Conservation (phyloP, 208 protist species). For the Endotrypanum monterogeii region DNA sequence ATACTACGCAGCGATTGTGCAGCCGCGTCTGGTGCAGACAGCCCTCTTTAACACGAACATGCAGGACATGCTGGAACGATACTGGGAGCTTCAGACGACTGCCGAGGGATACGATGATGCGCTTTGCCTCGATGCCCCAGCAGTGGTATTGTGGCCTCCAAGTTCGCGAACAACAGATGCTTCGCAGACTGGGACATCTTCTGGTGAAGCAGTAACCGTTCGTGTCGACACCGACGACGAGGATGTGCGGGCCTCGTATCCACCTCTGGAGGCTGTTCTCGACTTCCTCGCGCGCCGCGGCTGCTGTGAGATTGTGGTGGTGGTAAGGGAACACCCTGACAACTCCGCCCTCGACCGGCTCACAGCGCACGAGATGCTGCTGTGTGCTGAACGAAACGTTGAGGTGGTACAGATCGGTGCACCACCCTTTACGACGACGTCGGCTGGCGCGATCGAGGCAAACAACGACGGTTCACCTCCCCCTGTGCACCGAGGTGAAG, state of each 20-base stretch:
- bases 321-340: not conserved
- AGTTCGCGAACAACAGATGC: not conserved
- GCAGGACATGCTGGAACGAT: conserved; percentile 39
- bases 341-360: conserved; percentile 21
- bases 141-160: conserved; percentile 29
- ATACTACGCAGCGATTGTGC: conserved; percentile 47
- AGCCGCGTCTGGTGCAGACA: conserved; percentile 37
- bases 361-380: conserved; percentile 30
- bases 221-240: not conserved
- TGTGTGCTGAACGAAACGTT: conserved; percentile 40
- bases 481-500: conserved; percentile 20
- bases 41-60: conserved; percentile 39
- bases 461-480: not conserved
- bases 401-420: conserved; percentile 33
- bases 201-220: not conserved
- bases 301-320: conserved; percentile 21
- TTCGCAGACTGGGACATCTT: not conserved
- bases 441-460: not conserved
- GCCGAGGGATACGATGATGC: not conserved
- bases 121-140: conserved; percentile 15
- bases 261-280: conserved; percentile 37
- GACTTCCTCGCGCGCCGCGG: conserved; percentile 20
- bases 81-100: conserved; percentile 37
- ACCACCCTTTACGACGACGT: not conserved
- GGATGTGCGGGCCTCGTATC: conserved; percentile 14